Conservation (phyloP, 176 grass and related monocot species). For the Leersia perrieri region DNA sequence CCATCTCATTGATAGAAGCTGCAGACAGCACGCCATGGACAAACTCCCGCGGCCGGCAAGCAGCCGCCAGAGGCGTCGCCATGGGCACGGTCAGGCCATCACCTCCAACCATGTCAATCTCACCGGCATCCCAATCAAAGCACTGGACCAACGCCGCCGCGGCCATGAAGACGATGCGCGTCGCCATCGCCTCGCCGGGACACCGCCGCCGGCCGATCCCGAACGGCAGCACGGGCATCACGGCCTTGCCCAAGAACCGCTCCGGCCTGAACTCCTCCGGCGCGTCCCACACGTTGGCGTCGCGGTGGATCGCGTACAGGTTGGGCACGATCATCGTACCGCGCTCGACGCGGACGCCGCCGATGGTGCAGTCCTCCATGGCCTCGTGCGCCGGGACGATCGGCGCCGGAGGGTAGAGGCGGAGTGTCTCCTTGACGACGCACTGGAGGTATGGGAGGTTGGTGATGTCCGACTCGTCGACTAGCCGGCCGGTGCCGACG, state of each 20-base stretch:
- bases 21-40: slow-evolving; percentile 9
- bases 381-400: slow-evolving; percentile 63
- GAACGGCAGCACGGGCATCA: slow-evolving; percentile 48
- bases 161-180: slow-evolving; percentile 35
- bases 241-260: slow-evolving; percentile 36
- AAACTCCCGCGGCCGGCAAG: slow-evolving; percentile 24
- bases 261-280: slow-evolving; percentile 58
- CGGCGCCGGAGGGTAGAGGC: slow-evolving; percentile 37
- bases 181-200: slow-evolving; percentile 52
- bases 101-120: slow-evolving; percentile 47
- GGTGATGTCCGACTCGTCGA: slow-evolving; percentile 46
- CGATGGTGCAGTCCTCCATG: slow-evolving; percentile 49
- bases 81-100: slow-evolving; percentile 34
- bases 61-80: slow-evolving; percentile 8
- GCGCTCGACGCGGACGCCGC: slow-evolving; percentile 29
- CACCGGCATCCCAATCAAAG: slow-evolving; percentile 52
- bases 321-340: slow-evolving; percentile 71
- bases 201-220: slow-evolving; percentile 59
- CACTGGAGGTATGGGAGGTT: slow-evolving; percentile 57
- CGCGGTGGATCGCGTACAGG: slow-evolving; percentile 55
- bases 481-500: slow-evolving; percentile 36
- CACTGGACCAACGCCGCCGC: slow-evolving; percentile 61
- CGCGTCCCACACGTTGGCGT: slow-evolving; percentile 56
- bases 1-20: background rate
- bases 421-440: slow-evolving; percentile 59